Evolutionary conservation across 352 stramenopile genomes (phyloP), one percentile per base, ranked within the genome.

Genomic region (Pythium rhizo-oryzae): DNA sequence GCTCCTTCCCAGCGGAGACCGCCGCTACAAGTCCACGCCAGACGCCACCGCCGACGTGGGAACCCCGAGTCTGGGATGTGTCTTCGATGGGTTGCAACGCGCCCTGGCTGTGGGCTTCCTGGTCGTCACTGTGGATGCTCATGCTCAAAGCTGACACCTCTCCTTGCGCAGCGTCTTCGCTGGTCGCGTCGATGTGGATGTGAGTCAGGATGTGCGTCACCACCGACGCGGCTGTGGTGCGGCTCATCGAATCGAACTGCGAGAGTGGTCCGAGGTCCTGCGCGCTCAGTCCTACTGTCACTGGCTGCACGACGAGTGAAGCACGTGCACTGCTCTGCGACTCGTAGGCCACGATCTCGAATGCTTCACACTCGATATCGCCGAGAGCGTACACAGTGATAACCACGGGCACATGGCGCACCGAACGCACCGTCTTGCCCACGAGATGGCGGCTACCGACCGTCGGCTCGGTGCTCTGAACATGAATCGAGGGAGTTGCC

Each of bases 341-440:
- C 11, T 86, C 75, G 58, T 91, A 90, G 30, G 82, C 76, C 6
- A 72, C 53, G 12, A 85, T 54, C 11, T 66, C 59, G 1, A 80
- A 43, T 0, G 43, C 58, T 16, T 62, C 67, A 9, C 56, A 53
- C 18, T 54, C 33, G 4, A 23, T 61, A 8, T 65, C 21, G 1
- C 71, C 25, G 7, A 63, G 35, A 0, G 78, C 13, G 28, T 74
- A 81, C 6, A 77, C 49, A 24, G 76, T 72, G 7, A 90, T 18
- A 1, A 90, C 44, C 12, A 91, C 67, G 25, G 80, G 75, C 2
- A 70, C 52, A 30, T 74, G 68, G 0, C 58, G 65, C 19, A 91
- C 57, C 6, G 69, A 70, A 59, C 80, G 76, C 23, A 87, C 71
- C 0, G 75, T 77, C 62, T 87, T 90, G 56, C 60, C 64, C 47